These are phyloP conservation scores for Epichloe glyceriae DNA, from an alignment of 2,329 filamentous ascomycete species.

Conservation along the genomic window DNA sequence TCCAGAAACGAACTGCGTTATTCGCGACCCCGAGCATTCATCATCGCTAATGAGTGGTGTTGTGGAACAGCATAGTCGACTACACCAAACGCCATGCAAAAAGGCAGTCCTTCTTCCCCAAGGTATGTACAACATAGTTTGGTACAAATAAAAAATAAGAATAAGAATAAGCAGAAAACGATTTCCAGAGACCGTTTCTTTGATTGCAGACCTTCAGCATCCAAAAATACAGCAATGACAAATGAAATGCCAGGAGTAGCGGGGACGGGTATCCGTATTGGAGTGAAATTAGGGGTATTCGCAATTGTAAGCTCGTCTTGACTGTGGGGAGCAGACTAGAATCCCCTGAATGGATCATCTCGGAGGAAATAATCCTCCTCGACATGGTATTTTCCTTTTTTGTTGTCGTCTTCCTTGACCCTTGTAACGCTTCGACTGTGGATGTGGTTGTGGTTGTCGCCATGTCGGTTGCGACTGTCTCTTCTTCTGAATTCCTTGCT, in stretches of 20 bases:
- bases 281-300: background rate
- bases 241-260: background rate
- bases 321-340: constrained; percentile 23
- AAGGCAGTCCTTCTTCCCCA: background rate
- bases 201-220: no score
- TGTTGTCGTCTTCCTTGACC: constrained; percentile 34
- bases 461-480: constrained; percentile 39
- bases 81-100: background rate
- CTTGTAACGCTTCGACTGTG: background rate
- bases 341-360: constrained; percentile 50
- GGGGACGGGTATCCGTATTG: constrained; percentile 8
- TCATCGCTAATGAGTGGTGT: background rate
- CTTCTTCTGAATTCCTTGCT: constrained; percentile 43
- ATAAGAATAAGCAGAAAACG: background rate
- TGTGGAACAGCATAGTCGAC: background rate
- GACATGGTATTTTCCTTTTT: constrained; percentile 29
- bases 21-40: background rate
- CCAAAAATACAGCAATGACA: no score
- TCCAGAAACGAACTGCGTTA: background rate
- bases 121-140: background rate
- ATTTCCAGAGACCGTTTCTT: background rate
- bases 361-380: constrained; percentile 43
- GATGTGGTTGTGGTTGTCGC: constrained; percentile 35
- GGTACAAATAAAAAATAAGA: background rate
- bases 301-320: no score